Base-by-base conservation (phyloP, 768 basidiomycete genomes). In the Auriscalpium orientale region DNA sequence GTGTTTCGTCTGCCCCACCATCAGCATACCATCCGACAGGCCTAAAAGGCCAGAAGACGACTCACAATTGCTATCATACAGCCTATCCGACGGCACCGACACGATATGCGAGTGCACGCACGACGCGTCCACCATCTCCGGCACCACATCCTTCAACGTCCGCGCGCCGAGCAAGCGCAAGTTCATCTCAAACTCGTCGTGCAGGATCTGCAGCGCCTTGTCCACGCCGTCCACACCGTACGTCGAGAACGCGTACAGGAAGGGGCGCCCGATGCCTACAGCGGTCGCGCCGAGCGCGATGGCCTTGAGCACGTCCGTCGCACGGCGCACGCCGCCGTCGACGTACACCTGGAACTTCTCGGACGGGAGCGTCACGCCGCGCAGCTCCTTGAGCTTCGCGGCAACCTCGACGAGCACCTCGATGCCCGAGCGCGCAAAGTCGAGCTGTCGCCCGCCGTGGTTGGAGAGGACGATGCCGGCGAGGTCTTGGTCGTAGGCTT, bases 161-260 rank as follows among this genome's bases (percentile, higher is more conserved):
- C 78, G 82, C 0, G 94, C 94, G 8, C 95, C 95, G 33, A 99
- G 71, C 1, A 98, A 76, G 15, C 95, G 86, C 81, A 98, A 80
- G 71, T 95, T 94, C 95, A 98, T 98, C 75, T 95, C 91, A 64
- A 99, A 92, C 70, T 99, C 95, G 62, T 95, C 91, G 92, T 79
- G 78, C 47, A 95, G 69, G 51, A 95, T 90, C 63, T 89, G 80
- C 53, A 97, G 65, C 1, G 91, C 90, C 60, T 80, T 83, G 53
- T 90, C 85, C 22, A 95, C 87, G 9, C 95, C 95, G 22, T 91
- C 90, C 48, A 79, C 74, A 0, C 95, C 95, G 68, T 97, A 98
- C 0, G 90, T 77, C 8, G 86, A 93, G 73, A 87, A 94, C 0
- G 93, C 86, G 66, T 94, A 95, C 38, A 94, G 62, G 73, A 94